phyloP scores from a whole-genome alignment of 2,329 filamentous ascomycete genomes.

The Fusarium drepaniforme region DNA sequence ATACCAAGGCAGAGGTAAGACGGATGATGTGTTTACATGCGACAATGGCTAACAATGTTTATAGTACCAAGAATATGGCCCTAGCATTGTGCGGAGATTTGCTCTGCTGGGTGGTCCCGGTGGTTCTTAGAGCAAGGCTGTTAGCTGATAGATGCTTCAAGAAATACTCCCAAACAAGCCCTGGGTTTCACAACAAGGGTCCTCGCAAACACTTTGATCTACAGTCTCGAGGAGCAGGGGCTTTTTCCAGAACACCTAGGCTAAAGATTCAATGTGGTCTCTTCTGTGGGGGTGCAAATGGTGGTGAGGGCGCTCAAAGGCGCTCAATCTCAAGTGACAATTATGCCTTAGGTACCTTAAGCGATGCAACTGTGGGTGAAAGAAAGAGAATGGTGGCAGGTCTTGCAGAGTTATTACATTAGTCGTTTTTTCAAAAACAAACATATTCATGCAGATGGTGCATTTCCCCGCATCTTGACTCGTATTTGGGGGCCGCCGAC shows the following conservation, averaged over 20 bases:
- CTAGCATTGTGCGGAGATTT: slow-evolving; percentile 94
- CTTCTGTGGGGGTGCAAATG: slow-evolving; percentile 25
- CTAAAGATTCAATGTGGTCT: not conserved
- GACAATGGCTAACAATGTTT: slow-evolving; percentile 20
- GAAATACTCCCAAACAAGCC: slow-evolving; percentile 20
- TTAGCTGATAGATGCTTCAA: slow-evolving; percentile 33
- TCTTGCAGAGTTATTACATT: slow-evolving; percentile 32
- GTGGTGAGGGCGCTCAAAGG: slow-evolving; percentile 31
- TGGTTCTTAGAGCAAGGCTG: slow-evolving; percentile 67
- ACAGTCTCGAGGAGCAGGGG: slow-evolving; percentile 4
- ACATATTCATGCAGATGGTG: slow-evolving; percentile 15
- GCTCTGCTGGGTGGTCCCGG: slow-evolving; percentile 93
- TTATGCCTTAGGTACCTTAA: slow-evolving; percentile 31
- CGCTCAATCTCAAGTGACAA: slow-evolving; percentile 40
- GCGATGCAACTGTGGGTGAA: slow-evolving; percentile 33
- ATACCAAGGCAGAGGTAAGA: slow-evolving; percentile 83
- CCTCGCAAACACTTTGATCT: not conserved
- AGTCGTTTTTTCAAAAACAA: slow-evolving; percentile 32
- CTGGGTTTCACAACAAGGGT: slow-evolving; percentile 10
- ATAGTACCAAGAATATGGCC: slow-evolving; percentile 94
- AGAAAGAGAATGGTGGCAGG: slow-evolving; percentile 29
- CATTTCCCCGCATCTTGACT: slow-evolving; percentile 9
- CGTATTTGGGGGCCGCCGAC: not conserved
- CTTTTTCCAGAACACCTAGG: slow-evolving; percentile 11
- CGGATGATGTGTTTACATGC: not conserved